Conservation (phyloP, 2,329 filamentous ascomycete genomes). For the Diaporthe citriasiana region DNA sequence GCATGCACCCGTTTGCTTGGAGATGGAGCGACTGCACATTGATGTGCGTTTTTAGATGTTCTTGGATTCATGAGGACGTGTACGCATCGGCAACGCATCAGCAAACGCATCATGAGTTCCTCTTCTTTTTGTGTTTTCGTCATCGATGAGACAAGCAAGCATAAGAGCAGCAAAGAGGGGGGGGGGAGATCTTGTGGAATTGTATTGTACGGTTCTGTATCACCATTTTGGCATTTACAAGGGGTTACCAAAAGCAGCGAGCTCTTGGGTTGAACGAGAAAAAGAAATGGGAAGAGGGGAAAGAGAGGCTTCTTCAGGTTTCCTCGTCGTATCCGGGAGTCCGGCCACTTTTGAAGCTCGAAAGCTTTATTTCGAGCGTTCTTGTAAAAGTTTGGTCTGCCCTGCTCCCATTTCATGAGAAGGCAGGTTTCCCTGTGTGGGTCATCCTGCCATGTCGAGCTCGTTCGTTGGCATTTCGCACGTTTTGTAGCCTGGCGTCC, state of each 20-base stretch:
- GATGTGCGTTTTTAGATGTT: constrained; percentile 2
- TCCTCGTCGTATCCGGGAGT: neutral
- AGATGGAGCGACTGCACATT: neutral
- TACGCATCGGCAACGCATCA: constrained; percentile 12
- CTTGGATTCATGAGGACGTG: neutral
- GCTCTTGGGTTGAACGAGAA: constrained; percentile 30
- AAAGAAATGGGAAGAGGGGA: neutral
- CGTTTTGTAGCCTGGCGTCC: constrained; percentile 39
- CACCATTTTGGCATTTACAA: constrained; percentile 29
- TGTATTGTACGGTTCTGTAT: constrained; percentile 18
- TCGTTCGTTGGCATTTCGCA: constrained; percentile 12
- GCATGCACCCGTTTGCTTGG: neutral
- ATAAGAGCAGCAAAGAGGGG: constrained; percentile 11
- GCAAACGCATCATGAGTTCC: constrained; percentile 20
- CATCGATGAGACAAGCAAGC: constrained; percentile 20
- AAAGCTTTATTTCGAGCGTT: neutral
- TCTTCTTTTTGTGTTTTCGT: neutral
- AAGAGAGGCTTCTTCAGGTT: neutral
- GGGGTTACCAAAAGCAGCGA: constrained; percentile 24
- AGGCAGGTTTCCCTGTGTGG: neutral
- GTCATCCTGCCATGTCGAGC: neutral
- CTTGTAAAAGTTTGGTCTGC: neutral
- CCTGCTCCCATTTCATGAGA: neutral
- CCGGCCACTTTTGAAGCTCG: neutral
- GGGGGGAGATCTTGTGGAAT: neutral